Evolutionary conservation across 2,329 filamentous ascomycete genomes (phyloP).

Genomic region (Tolypocladium sp.): DNA sequence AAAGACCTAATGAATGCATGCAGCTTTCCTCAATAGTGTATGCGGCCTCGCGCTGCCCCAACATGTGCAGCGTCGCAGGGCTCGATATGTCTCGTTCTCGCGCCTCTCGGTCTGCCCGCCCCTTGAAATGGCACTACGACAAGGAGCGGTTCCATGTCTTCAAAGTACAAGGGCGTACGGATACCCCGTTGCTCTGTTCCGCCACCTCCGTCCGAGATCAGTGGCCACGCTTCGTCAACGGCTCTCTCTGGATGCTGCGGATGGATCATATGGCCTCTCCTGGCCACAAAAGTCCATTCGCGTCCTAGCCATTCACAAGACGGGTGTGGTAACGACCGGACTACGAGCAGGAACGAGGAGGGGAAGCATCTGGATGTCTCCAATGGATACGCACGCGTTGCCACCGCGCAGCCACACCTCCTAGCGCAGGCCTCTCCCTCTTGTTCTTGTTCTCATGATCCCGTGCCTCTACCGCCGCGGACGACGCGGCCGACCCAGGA

Average conservation of each 20-base stretch:
- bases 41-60: neutral
- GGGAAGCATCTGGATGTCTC: neutral
- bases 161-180: neutral
- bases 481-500: neutral
- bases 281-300: neutral
- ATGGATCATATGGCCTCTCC: neutral
- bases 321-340: neutral
- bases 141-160: neutral
- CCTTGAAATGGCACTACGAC: neutral
- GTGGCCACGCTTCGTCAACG: neutral
- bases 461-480: neutral
- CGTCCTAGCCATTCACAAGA: neutral
- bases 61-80: neutral
- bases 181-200: neutral
- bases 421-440: neutral
- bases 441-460: neutral
- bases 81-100: neutral
- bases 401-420: slow-evolving; percentile 6
- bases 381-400: neutral
- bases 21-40: neutral
- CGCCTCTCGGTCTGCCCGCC: neutral
- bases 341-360: neutral
- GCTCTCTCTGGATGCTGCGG: neutral
- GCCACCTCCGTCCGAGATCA: neutral
- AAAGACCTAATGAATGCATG: neutral